phyloP scores from a whole-genome alignment of 805 yeast genomes.

The Schwanniomyces sp. region DNA sequence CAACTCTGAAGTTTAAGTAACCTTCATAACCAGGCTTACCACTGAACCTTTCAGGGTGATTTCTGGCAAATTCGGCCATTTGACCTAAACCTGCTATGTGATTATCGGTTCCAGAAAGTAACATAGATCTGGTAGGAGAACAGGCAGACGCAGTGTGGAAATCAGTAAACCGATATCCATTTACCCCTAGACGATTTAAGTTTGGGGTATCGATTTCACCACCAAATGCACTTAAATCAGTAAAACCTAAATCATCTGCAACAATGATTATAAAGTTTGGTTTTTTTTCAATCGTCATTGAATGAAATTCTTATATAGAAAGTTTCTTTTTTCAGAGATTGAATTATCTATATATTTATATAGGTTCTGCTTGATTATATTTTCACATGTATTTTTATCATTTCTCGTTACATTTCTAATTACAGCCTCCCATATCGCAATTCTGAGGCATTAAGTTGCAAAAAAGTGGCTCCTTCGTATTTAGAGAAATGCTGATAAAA shows the following conservation, averaged over 20 bases:
- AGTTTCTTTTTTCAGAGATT: background rate
- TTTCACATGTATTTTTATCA: background rate
- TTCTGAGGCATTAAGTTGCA: background rate
- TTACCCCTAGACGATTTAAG: slow-evolving; percentile 29
- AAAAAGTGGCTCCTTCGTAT: background rate
- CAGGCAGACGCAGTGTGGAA: slow-evolving; percentile 67
- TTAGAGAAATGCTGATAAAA: background rate
- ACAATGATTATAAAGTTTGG: slow-evolving; percentile 58
- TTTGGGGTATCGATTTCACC: slow-evolving; percentile 60
- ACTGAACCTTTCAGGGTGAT: slow-evolving; percentile 35
- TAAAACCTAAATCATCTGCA: slow-evolving; percentile 63
- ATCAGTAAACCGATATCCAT: slow-evolving; percentile 52
- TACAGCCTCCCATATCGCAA: background rate
- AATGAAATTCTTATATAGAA: background rate
- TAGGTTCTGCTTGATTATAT: background rate
- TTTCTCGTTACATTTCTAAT: background rate
- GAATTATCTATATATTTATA: background rate
- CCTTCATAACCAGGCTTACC: slow-evolving; percentile 60
- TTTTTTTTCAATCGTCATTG: slow-evolving; percentile 20
- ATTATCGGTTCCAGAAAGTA: slow-evolving; percentile 60
- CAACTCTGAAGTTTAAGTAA: slow-evolving; percentile 49
- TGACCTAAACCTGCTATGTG: slow-evolving; percentile 62
- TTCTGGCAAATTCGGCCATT: slow-evolving; percentile 48
- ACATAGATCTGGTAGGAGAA: slow-evolving; percentile 63
- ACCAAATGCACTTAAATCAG: slow-evolving; percentile 54